Percentiles rank a stretch among this genome's conserved stretches.
These are phyloP conservation scores for Globisporangium abappressorium DNA, from an alignment of 352 stramenopile genomes.

Conservation along the genomic window DNA sequence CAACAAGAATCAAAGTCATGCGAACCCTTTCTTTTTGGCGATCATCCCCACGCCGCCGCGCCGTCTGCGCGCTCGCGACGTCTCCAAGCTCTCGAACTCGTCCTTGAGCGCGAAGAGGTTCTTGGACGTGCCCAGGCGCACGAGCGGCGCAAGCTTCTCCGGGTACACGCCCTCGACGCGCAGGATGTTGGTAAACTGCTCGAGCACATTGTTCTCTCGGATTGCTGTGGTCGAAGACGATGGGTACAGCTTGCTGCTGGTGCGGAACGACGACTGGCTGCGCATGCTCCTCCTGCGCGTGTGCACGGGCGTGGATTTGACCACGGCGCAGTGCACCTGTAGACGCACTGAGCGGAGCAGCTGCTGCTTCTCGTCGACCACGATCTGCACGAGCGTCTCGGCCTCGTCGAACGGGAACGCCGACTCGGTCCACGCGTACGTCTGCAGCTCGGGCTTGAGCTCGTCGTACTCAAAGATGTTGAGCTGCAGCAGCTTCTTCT, in stretches of 20 bases:
- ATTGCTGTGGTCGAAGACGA: conserved; percentile 35
- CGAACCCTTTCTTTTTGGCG: conserved; percentile 16
- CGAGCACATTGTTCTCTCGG: conserved; percentile 62
- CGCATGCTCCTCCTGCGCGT: conserved; percentile 28
- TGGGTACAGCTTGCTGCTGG: conserved; percentile 35
- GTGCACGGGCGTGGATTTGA: conserved; percentile 41
- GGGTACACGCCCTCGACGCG: conserved; percentile 58
- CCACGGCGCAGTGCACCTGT: conserved; percentile 56
- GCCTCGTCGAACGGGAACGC: conserved; percentile 86
- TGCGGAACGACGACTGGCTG: conserved; percentile 30
- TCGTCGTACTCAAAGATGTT: conserved; percentile 40
- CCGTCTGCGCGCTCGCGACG: conserved; percentile 9
- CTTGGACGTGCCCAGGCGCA: conserved; percentile 53
- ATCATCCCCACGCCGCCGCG: conserved; percentile 15
- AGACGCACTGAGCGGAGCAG: conserved; percentile 57
- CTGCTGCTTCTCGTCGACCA: conserved; percentile 61
- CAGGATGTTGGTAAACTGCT: conserved; percentile 59
- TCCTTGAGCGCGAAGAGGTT: conserved; percentile 38
- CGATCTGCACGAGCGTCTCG: conserved; percentile 81
- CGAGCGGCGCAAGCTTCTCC: conserved; percentile 47
- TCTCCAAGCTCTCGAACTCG: conserved; percentile 22
- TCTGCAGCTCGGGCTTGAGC: conserved; percentile 57
- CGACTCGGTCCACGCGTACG: conserved; percentile 73
- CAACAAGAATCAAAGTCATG: conserved; percentile 7
- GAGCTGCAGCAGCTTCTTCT: conserved; percentile 35